Conservation (phyloP, 2,329 filamentous ascomycete species). For the Mollisia scopiformis region DNA sequence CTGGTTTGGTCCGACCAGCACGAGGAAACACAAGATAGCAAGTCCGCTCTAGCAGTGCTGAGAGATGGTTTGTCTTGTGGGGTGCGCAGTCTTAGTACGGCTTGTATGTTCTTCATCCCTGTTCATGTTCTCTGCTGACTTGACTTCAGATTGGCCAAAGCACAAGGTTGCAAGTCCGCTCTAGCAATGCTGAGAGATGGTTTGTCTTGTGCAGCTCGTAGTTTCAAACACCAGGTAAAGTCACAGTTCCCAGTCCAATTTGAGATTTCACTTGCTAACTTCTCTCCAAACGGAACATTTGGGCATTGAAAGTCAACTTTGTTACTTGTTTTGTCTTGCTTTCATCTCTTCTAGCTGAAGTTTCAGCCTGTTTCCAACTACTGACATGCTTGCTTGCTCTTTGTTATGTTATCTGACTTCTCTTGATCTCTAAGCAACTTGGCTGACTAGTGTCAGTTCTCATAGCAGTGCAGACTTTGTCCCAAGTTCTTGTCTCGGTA, state of each 20-base stretch:
- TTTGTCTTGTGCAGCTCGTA: background rate
- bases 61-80: background rate
- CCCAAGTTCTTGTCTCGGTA: no score
- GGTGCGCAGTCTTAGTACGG: background rate
- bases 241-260: background rate
- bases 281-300: background rate
- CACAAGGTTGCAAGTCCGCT: background rate
- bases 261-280: background rate
- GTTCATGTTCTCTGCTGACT: background rate
- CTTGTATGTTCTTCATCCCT: background rate
- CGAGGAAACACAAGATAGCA: background rate
- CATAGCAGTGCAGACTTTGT: no score
- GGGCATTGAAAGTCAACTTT: no score
- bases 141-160: background rate
- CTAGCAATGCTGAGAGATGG: background rate
- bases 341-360: no score
- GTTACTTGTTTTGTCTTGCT: no score
- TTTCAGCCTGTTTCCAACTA: no score
- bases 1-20: background rate
- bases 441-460: no score
- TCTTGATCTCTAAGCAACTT: no score
- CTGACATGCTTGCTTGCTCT: no score
- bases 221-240: background rate
- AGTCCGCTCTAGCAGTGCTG: background rate
- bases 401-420: no score